Evolutionary conservation across 2,329 filamentous ascomycete species (phyloP).

Genomic region (Colletotrichum sp.): DNA sequence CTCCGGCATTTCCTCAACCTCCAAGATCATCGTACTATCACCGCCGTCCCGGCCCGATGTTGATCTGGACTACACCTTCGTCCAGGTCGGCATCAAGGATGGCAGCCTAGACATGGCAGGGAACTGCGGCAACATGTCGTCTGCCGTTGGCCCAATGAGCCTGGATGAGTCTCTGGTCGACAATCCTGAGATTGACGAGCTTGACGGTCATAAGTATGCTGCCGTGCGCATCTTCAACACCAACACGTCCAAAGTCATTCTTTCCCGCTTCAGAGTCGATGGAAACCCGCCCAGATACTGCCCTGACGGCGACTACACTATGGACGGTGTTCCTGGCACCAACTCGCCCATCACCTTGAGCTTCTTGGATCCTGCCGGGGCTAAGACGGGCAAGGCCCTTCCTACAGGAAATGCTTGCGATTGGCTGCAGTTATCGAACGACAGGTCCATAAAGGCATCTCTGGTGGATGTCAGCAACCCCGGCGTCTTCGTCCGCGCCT

Average conservation of each 20-base stretch:
- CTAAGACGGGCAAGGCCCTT: constrained; percentile 42
- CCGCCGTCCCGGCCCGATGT: constrained; percentile 44
- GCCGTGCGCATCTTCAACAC: constrained; percentile 32
- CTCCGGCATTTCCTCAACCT: constrained; percentile 29
- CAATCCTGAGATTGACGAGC: background rate
- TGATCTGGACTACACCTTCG: constrained; percentile 67
- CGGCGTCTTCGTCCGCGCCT: constrained; percentile 41
- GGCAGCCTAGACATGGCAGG: constrained; percentile 53
- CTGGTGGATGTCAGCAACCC: constrained; percentile 48
- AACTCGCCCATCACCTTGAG: constrained; percentile 37
- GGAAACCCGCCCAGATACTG: constrained; percentile 28
- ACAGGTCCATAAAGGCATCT: constrained; percentile 34
- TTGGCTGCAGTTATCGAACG: constrained; percentile 29
- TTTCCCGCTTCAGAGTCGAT: constrained; percentile 39
- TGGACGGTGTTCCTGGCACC: constrained; percentile 39
- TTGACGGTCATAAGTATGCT: constrained; percentile 1
- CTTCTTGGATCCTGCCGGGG: constrained; percentile 44
- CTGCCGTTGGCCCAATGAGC: constrained; percentile 55
- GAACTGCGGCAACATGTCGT: constrained; percentile 48
- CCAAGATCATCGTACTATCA: constrained; percentile 64
- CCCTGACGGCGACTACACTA: constrained; percentile 37
- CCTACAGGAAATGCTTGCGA: constrained; percentile 43
- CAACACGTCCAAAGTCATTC: constrained; percentile 35
- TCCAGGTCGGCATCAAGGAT: constrained; percentile 60
- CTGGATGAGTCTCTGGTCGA: constrained; percentile 53